Evolutionary conservation across 169 alveolate species (phyloP).

Genomic region (Babesia gibsoni): DNA sequence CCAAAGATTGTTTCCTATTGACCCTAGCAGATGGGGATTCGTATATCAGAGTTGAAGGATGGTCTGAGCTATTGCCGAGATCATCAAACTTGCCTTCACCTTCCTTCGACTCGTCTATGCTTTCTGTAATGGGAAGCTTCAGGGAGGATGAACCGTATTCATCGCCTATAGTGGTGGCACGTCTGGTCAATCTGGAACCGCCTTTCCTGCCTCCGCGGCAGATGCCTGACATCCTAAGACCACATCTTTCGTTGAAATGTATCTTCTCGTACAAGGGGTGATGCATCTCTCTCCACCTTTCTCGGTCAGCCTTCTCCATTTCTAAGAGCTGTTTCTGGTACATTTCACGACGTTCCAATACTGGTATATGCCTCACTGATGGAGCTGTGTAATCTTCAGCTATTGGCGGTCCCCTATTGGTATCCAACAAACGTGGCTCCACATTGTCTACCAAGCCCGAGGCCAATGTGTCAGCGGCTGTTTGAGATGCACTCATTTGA

Average conservation of each 20-base stretch:
- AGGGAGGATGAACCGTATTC: not conserved
- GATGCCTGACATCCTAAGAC: conserved; percentile 22
- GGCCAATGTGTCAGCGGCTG: conserved; percentile 9
- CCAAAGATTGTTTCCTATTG: not conserved
- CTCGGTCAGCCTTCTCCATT: not conserved
- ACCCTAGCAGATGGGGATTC: not conserved
- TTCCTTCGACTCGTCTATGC: not conserved
- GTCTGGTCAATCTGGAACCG: conserved; percentile 33
- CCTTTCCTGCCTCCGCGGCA: conserved; percentile 33
- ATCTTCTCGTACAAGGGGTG: conserved; percentile 8
- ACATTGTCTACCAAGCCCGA: not conserved
- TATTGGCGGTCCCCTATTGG: too few relatives aligned
- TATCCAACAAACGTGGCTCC: not conserved
- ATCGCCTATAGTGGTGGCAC: not conserved
- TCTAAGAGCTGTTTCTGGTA: not conserved
- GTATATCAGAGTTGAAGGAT: not conserved
- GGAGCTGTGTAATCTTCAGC: not conserved
- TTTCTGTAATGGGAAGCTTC: not conserved
- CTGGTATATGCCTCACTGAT: not conserved
- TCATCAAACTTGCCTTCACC: not conserved
- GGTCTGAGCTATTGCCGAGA: not conserved
- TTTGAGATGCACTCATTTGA: not conserved
- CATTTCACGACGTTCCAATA: conserved; percentile 3
- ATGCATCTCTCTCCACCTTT: not conserved
- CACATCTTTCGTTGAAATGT: conserved; percentile 10